Conservation (phyloP, 345 rosid genomes). For the Sonneratia alba region DNA sequence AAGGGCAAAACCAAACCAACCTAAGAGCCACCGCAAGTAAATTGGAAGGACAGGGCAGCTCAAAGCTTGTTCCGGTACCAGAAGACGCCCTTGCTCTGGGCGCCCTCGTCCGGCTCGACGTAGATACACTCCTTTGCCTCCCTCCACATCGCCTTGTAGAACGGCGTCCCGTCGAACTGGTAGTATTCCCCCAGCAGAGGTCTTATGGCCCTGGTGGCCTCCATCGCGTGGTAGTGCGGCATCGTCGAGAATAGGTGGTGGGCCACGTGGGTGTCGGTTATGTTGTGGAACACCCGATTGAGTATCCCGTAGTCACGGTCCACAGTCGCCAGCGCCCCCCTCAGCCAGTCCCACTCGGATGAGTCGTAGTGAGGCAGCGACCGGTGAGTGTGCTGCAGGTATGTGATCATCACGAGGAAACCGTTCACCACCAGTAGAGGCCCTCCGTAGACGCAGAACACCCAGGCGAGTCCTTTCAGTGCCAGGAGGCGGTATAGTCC, state of each 20-base stretch:
- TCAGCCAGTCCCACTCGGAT: slow-evolving; percentile 84
- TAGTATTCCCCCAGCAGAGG: slow-evolving; percentile 75
- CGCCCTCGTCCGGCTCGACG: slow-evolving; percentile 62
- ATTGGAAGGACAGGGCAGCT: neutral
- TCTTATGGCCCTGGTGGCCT: slow-evolving; percentile 82
- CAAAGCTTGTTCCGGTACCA: slow-evolving; percentile 71
- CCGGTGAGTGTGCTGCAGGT: slow-evolving; percentile 83
- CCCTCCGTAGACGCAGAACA: slow-evolving; percentile 50
- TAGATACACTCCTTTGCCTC: slow-evolving; percentile 86
- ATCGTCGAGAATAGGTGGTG: slow-evolving; percentile 83
- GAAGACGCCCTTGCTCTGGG: slow-evolving; percentile 54
- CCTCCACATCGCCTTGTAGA: slow-evolving; percentile 65
- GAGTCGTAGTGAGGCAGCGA: slow-evolving; percentile 76
- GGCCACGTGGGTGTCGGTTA: slow-evolving; percentile 82
- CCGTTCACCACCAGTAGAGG: slow-evolving; percentile 65
- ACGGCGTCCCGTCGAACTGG: slow-evolving; percentile 63
- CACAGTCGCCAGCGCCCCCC: slow-evolving; percentile 75
- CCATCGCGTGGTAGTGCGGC: slow-evolving; percentile 89
- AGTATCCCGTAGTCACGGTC: slow-evolving; percentile 81
- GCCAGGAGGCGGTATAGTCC: slow-evolving; percentile 44
- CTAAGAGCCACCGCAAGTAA: neutral
- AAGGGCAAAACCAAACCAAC: neutral
- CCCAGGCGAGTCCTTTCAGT: slow-evolving; percentile 53
- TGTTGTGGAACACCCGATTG: slow-evolving; percentile 76
- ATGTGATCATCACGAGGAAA: slow-evolving; percentile 65